Base-by-base conservation (phyloP, 2,329 filamentous ascomycete species). In the Drechslerella dactyloides region DNA sequence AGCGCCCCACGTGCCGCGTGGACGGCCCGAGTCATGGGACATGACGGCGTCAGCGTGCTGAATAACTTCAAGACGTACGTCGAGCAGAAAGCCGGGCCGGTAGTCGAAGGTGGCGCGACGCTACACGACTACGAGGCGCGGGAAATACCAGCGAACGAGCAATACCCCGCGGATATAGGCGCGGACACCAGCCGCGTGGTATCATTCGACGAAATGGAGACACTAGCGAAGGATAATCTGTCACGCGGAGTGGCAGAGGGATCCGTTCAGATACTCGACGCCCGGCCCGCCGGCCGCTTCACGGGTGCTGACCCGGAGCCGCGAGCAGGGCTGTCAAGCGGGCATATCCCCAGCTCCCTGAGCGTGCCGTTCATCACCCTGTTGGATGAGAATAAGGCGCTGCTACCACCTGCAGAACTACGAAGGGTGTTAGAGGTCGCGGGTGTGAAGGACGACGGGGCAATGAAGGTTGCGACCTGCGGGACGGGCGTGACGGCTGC, bases 31-130 rank as follows among this genome's bases (percentile, higher is more conserved):
- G 87, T 91, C 35, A 97, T 97, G 79, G 94, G 94, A 1, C 94
- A 99, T 79, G 83, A 87, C 50, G 89, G 87, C 74, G 93, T 99
- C 13, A 92, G 97, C 79, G 81, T 99, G 17, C 82, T 99, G 62
- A 96, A 99, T 82, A 99, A 99, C 82, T 99, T 97, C 82, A 90
- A 89, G 79, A 81, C 90, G n/a, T 99, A 93, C 91, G 88, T 93
- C 1, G 89, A 93, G 35, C 84, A 96, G 77, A 23, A 60, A 1
- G 27, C 48, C 91, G 90, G 1, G 85, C 88, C 75, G 90, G 92
- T 0, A 89, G 88, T 0, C 92, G 96, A 81, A 87, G 87, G n/a
- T 93, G 93, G 57, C 7, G 52, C 0, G 78, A 80, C 58, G 75
- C 33, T 61, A 13, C 33, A n/a, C 23, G 69, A 73, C 15, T 65